A percentile compares a stretch with the other conserved stretches of the same genome.
phyloP scores from a whole-genome alignment of 352 stramenopile genomes.

The Pythium periplocum region DNA sequence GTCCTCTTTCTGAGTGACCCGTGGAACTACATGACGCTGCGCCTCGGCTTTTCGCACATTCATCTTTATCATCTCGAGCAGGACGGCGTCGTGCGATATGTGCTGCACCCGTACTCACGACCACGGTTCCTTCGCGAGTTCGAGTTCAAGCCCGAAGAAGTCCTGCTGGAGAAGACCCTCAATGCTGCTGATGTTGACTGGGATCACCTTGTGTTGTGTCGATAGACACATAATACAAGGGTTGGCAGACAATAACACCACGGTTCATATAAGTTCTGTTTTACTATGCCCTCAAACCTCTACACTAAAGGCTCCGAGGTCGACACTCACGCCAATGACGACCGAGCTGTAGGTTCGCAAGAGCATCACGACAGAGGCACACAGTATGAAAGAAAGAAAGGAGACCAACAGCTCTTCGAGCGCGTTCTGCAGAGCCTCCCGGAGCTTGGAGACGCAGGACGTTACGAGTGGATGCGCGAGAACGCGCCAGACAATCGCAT shows the following conservation, averaged over 20 bases:
- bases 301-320: slow-evolving; percentile 22
- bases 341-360: slow-evolving; percentile 19
- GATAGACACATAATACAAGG: slow-evolving; percentile 2
- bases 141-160: slow-evolving; percentile 20
- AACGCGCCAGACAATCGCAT: slow-evolving; percentile 1
- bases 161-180: slow-evolving; percentile 14
- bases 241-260: too few relatives aligned
- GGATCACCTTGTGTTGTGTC: slow-evolving; percentile 22
- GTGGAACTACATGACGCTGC: slow-evolving; percentile 20
- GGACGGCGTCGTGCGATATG: slow-evolving; percentile 5
- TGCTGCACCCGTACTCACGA: slow-evolving; percentile 23
- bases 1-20: slow-evolving; percentile 24
- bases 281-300: slow-evolving; percentile 13
- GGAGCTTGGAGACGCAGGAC: background rate
- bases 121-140: slow-evolving; percentile 23
- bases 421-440: slow-evolving; percentile 10
- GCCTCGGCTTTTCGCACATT: slow-evolving; percentile 18
- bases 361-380: slow-evolving; percentile 12
- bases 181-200: slow-evolving; percentile 19
- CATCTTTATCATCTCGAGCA: slow-evolving; percentile 20
- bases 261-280: background rate
- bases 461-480: slow-evolving; percentile 9
- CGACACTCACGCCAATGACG: slow-evolving; percentile 22
- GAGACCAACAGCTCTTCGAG: slow-evolving; percentile 22
- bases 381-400: slow-evolving; percentile 19